A percentile compares a stretch with the other conserved stretches of the same genome.
phyloP scores from a whole-genome alignment of 352 stramenopile genomes.

The Pythium volutum region DNA sequence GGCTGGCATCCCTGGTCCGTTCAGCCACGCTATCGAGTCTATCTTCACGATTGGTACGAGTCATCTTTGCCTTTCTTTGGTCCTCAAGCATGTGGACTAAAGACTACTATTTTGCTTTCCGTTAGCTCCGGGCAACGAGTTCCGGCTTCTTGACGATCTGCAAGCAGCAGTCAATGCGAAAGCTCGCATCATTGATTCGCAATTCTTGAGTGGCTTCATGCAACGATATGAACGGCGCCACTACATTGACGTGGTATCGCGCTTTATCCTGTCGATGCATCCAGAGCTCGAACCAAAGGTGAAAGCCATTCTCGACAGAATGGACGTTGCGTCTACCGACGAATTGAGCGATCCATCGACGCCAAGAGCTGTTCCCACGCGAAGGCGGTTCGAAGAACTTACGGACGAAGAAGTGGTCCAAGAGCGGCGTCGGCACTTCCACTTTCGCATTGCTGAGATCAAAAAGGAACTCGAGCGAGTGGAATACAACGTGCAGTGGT shows the following conservation, averaged over 20 bases:
- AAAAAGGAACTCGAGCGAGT: slow-evolving; percentile 46
- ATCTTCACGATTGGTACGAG: slow-evolving; percentile 71
- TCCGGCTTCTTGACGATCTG: slow-evolving; percentile 68
- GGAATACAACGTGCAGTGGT: slow-evolving; percentile 81
- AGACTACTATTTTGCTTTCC: too few species aligned
- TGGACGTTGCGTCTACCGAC: background rate
- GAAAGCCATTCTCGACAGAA: slow-evolving; percentile 37
- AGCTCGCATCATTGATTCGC: slow-evolving; percentile 64
- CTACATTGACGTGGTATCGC: slow-evolving; percentile 67
- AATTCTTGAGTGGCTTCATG: slow-evolving; percentile 80
- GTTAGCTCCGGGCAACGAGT: slow-evolving; percentile 57
- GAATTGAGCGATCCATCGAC: slow-evolving; percentile 12
- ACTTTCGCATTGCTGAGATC: slow-evolving; percentile 70
- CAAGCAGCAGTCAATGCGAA: slow-evolving; percentile 74
- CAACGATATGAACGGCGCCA: slow-evolving; percentile 70
- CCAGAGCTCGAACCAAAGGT: slow-evolving; percentile 51
- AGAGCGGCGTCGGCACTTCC: slow-evolving; percentile 67
- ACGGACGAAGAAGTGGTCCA: slow-evolving; percentile 43
- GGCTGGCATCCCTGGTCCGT: slow-evolving; percentile 50
- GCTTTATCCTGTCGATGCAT: slow-evolving; percentile 56
- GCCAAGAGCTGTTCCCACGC: background rate
- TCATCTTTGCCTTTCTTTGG: too few species aligned
- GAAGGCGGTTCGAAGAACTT: slow-evolving; percentile 48
- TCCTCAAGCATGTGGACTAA: too few species aligned
- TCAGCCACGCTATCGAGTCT: slow-evolving; percentile 40